A percentile compares a stretch with the other conserved stretches of the same genome.
These are phyloP conservation scores for Hygrophorus pudorinus DNA, from an alignment of 768 basidiomycete genomes.

Conservation along the genomic window DNA sequence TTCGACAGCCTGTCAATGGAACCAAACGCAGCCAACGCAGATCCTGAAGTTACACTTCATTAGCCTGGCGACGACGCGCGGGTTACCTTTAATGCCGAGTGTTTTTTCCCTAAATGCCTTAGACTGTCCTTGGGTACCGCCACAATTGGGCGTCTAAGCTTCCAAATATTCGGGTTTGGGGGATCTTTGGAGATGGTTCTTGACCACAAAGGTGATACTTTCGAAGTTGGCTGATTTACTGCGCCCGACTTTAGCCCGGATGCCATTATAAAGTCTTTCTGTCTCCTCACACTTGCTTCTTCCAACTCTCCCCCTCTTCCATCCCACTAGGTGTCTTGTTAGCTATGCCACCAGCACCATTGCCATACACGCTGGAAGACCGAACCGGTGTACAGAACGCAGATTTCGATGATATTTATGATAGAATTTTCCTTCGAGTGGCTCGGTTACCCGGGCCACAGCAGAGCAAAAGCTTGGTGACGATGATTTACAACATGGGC, in stretches of 20 bases:
- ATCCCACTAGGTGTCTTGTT: not conserved
- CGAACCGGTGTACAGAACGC: slow-evolving; percentile 48
- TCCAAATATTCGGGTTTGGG: too few relatives aligned
- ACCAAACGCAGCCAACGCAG: too few relatives aligned
- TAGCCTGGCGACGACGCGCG: not conserved
- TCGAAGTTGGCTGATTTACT: not conserved
- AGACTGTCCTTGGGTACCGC: not conserved
- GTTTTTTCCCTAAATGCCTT: not conserved
- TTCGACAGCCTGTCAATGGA: too few relatives aligned
- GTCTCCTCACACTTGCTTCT: not conserved
- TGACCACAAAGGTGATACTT: not conserved
- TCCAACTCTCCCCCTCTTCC: not conserved
- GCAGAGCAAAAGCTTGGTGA: slow-evolving; percentile 19
- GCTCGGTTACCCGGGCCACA: slow-evolving; percentile 40
- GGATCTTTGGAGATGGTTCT: not conserved
- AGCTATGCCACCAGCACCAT: not conserved
- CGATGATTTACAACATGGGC: slow-evolving; percentile 58
- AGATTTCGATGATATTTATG: slow-evolving; percentile 74
- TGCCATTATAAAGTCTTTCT: not conserved
- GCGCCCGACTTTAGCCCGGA: not conserved
- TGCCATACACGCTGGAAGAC: slow-evolving; percentile 50
- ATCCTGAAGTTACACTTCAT: not conserved
- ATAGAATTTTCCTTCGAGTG: slow-evolving; percentile 62
- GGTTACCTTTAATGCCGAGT: not conserved
- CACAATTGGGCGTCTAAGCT: not conserved